Base-by-base conservation (phyloP, 2,329 filamentous ascomycete genomes). In the Coniosporium tulheliwenetii region DNA sequence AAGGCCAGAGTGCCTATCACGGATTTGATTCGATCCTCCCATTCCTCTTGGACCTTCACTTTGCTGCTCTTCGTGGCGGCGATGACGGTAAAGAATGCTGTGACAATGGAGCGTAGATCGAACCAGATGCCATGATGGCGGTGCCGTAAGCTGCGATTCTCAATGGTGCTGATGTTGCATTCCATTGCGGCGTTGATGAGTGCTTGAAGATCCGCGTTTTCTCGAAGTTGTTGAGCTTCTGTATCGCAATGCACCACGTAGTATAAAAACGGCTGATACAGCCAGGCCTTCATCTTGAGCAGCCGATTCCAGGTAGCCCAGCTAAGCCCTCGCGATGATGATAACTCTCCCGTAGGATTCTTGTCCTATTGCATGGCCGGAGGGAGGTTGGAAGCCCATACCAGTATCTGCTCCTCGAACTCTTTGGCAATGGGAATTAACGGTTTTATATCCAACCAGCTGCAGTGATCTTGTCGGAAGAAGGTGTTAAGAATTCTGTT, bases 401-500 rank as follows among this genome's bases (percentile, higher is more conserved):
- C 42, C 9, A 44, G 42, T 3, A 55, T 43, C 39, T 56, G 54
- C 2, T 44, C 41, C 15, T 56, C 53, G 34, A 56, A 52, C 39
- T 57, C 54, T 5, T 47, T 42, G 10, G 54, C 54, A 26, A 55
- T 50, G 10, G 42, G 39, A 5, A 56, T 45, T 14, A 53, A 41
- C 2, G 48, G 49, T 19, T 45, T 43, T 36, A 53, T 48, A 38
- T 52, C 44, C 8, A 46, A 41, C 54, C 54, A 57, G 5, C 39
- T 39, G 10, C 32, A 36, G 2, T 39, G 44, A 7, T 47, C 47
- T 16, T 46, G 39, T 15, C 43, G 40, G 41, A 50, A 59, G 39
- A 59, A 58, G 3, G 51, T 48, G 44, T 58, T 62, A 37, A 64
- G 47, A 14, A 64, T 57, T 14, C 62, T 54, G 41, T 66, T 65